Conservation (phyloP, 2,329 filamentous ascomycete species). For the Neopestalotiopsis sp. region DNA sequence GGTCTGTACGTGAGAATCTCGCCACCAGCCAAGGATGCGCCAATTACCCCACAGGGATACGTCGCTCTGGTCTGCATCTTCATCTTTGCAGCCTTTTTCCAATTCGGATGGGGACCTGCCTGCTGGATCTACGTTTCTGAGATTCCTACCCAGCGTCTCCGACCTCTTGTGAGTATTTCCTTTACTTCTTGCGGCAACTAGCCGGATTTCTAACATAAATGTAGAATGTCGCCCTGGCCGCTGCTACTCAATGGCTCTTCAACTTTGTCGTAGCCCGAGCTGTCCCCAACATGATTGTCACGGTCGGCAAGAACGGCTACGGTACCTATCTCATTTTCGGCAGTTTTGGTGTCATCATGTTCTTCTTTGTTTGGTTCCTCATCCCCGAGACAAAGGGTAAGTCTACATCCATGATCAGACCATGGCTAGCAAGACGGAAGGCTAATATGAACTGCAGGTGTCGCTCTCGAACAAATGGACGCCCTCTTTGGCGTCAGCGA, state of each 20-base stretch:
- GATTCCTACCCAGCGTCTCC: conserved; percentile 65
- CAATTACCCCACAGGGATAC: conserved; percentile 67
- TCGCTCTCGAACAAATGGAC: conserved; percentile 64
- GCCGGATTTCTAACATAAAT: background rate
- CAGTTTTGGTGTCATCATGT: conserved; percentile 66
- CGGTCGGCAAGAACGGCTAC: conserved; percentile 40
- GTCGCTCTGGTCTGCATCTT: conserved; percentile 71
- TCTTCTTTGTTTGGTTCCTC: conserved; percentile 65
- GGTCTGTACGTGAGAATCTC: conserved; percentile 67
- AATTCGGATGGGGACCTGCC: conserved; percentile 69
- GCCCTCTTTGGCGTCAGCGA: conserved; percentile 53
- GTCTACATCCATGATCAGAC: background rate
- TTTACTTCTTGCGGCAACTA: background rate
- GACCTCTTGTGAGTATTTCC: conserved; percentile 29
- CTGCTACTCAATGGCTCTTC: conserved; percentile 69
- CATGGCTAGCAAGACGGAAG: too few species aligned
- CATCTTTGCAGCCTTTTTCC: conserved; percentile 71
- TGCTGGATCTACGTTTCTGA: conserved; percentile 70
- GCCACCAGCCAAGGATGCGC: conserved; percentile 52
- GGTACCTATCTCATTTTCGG: conserved; percentile 70
- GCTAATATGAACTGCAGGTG: conserved; percentile 50
- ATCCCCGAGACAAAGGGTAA: conserved; percentile 46
- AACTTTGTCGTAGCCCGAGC: conserved; percentile 69
- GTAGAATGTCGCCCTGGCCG: conserved; percentile 62
- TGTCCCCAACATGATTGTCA: conserved; percentile 68